Base-by-base conservation (phyloP, 2,329 filamentous ascomycete genomes). In the Teratosphaeria viscida region DNA sequence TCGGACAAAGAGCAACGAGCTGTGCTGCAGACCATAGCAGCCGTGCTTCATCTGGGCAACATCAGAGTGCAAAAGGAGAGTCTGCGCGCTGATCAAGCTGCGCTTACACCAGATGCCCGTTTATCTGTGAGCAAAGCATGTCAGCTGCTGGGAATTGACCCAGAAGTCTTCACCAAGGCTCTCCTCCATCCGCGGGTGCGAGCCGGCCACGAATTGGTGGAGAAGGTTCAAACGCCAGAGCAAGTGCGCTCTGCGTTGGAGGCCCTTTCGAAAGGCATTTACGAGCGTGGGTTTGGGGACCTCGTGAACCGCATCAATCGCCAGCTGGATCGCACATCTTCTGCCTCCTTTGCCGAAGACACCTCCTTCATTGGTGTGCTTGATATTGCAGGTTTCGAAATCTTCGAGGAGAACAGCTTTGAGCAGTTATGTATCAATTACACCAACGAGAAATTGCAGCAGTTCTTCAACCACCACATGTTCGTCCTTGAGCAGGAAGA, bases 381-480 rank as follows among this genome's bases (percentile, higher is more conserved):
- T 52, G 94, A 99, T 83, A 99, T 99, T 74, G 95, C 95, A 64
- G 94, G 94, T 62, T 99, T 99, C 74, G 94, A 99, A 72, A 99
- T 99, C 61, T 99, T 99, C 68, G 92, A 99, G 67, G 84, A 90
- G 69, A 99, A 99, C 78, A 96, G 92, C 78, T 99, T 99, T 70
- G 94, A 99, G 73, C 94, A 99, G 74, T 82, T 99, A 5, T 99
- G 94, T 78, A 99, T 99, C 81, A 99, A 99, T 76, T 99, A 99
- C 76, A 97, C 95, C 62, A 99, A 99, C 75, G 94, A 99, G 74
- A 99, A 96, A 74, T 84, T 99, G 6, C 94, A 99, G 71, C 94
- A 99, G 67, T 99, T 99, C 74, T 99, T 99, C 82, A 99, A 99
- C 70, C 94, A 99, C 72, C 95, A 99, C 78, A 99, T 99, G 94